These are phyloP conservation scores for Nothomitra cinnamomea DNA, from an alignment of 2,329 filamentous ascomycete genomes.

Conservation along the genomic window DNA sequence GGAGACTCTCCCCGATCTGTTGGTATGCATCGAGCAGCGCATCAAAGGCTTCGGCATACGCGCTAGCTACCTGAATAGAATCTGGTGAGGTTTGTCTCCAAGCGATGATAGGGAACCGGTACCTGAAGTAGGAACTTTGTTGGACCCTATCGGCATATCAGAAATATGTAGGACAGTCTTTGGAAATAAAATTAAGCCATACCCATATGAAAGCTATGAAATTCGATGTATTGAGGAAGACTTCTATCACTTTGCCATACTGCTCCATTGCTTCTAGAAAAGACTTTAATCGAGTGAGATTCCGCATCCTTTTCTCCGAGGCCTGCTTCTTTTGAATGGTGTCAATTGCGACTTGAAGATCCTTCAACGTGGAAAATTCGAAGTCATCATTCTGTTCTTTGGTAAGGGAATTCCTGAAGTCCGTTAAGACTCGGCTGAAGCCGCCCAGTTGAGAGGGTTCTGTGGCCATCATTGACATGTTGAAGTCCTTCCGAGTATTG, in stretches of 20 bases:
- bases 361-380: too few species aligned
- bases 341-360: too few species aligned
- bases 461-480: too few species aligned
- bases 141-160: conserved; percentile 15
- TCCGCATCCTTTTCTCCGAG: conserved; percentile 6
- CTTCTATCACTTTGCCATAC: conserved; percentile 16
- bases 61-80: conserved; percentile 13
- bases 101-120: too few species aligned
- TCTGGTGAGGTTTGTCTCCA: too few species aligned
- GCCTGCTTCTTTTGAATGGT: conserved; percentile 10
- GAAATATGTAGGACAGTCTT: too few species aligned
- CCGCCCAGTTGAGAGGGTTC: too few species aligned
- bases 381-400: too few species aligned
- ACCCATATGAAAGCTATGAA: conserved; percentile 14
- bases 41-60: conserved; percentile 17
- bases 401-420: too few species aligned
- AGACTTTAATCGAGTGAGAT: conserved; percentile 6
- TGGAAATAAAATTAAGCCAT: too few species aligned
- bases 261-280: conserved; percentile 15
- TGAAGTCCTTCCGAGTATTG: too few species aligned
- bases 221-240: conserved; percentile 17
- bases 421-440: too few species aligned
- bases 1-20: conserved; percentile 19
- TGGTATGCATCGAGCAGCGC: conserved; percentile 18
- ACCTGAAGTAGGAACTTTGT: conserved; percentile 20